Evolutionary conservation across 768 basidiomycete species (phyloP), one percentile per base, ranked within the genome.

Genomic region (Multifurca ochricompacta): DNA sequence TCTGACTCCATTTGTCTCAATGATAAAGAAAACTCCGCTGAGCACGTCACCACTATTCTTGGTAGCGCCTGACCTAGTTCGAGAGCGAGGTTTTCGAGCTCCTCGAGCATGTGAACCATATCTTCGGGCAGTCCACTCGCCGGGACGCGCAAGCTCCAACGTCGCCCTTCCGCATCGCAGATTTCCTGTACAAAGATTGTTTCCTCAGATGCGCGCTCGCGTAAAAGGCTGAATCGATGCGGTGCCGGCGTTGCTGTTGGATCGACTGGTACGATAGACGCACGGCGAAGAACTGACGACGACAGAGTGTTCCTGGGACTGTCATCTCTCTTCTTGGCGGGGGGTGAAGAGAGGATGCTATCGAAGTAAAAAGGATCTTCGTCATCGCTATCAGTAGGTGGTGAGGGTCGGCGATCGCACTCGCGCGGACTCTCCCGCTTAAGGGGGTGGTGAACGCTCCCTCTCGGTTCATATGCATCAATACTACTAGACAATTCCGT

Each of bases 281-380:
- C 59, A 6, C 53, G 57, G 31, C 49, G 59, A 32, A 58, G 18
- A 31, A 58, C 40, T 4, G 53, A 42, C 8, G 52, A 42, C 8
- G 39, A 44, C 8, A 58, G 34, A 14, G 45, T 31, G 30, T 21
- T 19, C 13, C 34, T 18, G 10, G 31, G 36, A n/a, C 30, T 39
- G 18, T 36, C 31, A 3, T 41, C 49, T 23, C 44, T 6, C 25
- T 36, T 27, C 23, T 36, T 40, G 13, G 30, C 11, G 6, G 56
- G 35, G 18, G 46, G 19, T 1, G 48, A 23, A 18, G 57, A 46
- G 9, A 53, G 45, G 32, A 51, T n/a, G 36, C 3, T 36, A 36
- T 60, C 59, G 21, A 53, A 59, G 41, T 54, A 40, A 48, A 60
- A 60, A 3, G 57, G 59, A 35, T 59, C 57, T 11, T 60, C 59